A percentile compares a stretch with the other conserved stretches of the same genome.
Conservation (phyloP, 2,329 filamentous ascomycete genomes). For the Trichothecium roseum region DNA sequence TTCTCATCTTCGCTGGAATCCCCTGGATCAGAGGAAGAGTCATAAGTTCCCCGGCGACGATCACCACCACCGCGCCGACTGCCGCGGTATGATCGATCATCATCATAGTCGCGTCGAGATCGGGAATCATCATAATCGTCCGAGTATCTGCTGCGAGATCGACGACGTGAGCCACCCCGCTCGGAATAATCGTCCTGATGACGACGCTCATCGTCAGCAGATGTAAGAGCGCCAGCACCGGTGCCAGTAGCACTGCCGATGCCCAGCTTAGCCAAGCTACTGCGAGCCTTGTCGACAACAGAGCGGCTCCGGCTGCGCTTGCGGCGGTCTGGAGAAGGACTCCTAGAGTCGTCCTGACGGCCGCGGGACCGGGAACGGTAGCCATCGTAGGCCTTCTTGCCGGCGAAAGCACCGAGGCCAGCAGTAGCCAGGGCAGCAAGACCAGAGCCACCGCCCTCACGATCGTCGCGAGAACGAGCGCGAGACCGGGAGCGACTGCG, state of each 20-base stretch:
- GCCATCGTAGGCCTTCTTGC: slow-evolving; percentile 45
- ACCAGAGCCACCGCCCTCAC: slow-evolving; percentile 34
- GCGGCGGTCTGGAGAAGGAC: slow-evolving; percentile 35
- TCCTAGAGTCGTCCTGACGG: slow-evolving; percentile 30
- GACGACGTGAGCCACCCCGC: slow-evolving; percentile 23
- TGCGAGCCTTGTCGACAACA: slow-evolving; percentile 52
- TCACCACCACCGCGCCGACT: slow-evolving; percentile 29
- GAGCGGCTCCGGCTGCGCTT: slow-evolving; percentile 49
- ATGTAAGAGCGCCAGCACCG: slow-evolving; percentile 17
- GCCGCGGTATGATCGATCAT: slow-evolving; percentile 31
- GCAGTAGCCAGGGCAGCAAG: slow-evolving; percentile 55
- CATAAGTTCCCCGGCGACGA: slow-evolving; percentile 31
- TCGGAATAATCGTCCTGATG: slow-evolving; percentile 35
- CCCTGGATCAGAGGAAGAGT: slow-evolving; percentile 43
- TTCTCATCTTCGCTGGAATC: slow-evolving; percentile 48
- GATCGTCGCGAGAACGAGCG: slow-evolving; percentile 36
- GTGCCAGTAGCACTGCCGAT: slow-evolving; percentile 39
- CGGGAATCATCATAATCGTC: slow-evolving; percentile 33
- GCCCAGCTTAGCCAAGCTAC: slow-evolving; percentile 51
- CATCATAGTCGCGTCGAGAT: slow-evolving; percentile 29
- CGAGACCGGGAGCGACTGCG: slow-evolving; percentile 62
- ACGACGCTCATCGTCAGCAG: slow-evolving; percentile 26
- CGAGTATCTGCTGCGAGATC: slow-evolving; percentile 25
- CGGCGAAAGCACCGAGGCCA: slow-evolving; percentile 48
- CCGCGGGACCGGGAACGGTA: slow-evolving; percentile 42